Conservation (phyloP, 148 eudicot genomes). For the Chenopodium formosanum region DNA sequence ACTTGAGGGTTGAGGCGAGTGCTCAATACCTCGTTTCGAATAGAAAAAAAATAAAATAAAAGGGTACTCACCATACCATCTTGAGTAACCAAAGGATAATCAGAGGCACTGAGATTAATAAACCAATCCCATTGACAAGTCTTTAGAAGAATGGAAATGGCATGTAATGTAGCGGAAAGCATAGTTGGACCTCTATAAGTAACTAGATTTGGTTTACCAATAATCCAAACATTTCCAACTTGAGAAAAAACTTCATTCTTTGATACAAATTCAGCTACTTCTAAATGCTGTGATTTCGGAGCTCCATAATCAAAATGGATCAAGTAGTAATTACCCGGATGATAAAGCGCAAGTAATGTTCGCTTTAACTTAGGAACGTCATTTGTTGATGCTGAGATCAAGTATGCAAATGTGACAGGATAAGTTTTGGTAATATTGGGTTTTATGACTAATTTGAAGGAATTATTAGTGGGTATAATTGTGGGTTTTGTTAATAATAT, state of each 20-base stretch:
- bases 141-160: conserved; percentile 66
- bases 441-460: conserved; percentile 28
- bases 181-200: conserved; percentile 93
- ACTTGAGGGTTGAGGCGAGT: too few species aligned
- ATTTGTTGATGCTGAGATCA: conserved; percentile 80
- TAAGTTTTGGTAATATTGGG: conserved; percentile 27
- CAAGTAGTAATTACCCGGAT: conserved; percentile 78
- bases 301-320: conserved; percentile 74
- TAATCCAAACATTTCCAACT: conserved; percentile 83
- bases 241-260: conserved; percentile 41
- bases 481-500: conserved; percentile 36
- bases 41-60: background rate
- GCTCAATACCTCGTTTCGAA: too few species aligned
- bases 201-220: conserved; percentile 71
- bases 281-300: conserved; percentile 53
- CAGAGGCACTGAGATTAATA: conserved; percentile 96
- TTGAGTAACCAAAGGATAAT: conserved; percentile 91
- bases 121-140: conserved; percentile 84
- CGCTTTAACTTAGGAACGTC: conserved; percentile 64
- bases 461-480: conserved; percentile 21
- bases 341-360: conserved; percentile 58
- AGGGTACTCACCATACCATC: conserved; percentile 98
- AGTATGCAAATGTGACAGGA: conserved; percentile 78
- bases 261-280: conserved; percentile 55
- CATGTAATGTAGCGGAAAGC: conserved; percentile 81